phyloP scores from a whole-genome alignment of 495 filamentous ascomycete genomes.

The Penicillium psychrofluorescens region DNA sequence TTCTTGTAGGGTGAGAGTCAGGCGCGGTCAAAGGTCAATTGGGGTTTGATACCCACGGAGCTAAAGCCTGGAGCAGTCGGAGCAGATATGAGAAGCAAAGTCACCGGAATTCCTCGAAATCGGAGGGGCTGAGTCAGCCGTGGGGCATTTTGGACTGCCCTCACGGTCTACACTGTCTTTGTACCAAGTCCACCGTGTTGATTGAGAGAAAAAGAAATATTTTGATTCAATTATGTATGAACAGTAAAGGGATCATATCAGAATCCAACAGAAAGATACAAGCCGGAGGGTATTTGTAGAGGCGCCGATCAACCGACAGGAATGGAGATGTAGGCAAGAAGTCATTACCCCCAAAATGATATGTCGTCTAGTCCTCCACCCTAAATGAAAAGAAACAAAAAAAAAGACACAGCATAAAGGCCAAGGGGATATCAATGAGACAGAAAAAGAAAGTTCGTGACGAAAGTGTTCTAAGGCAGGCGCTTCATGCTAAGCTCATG shows the following conservation, averaged over 20 bases:
- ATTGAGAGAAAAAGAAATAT: too few relatives aligned
- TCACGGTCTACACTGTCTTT: too few relatives aligned
- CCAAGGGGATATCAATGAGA: slow-evolving; percentile 28
- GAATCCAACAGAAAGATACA: too few relatives aligned
- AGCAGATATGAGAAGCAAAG: too few relatives aligned
- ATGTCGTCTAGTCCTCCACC: background rate
- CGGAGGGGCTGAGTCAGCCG: background rate
- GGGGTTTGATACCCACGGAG: background rate
- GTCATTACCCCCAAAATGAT: too few relatives aligned
- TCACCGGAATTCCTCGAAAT: background rate
- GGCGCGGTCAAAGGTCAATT: background rate
- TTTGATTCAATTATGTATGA: too few relatives aligned
- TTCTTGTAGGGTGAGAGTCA: too few relatives aligned
- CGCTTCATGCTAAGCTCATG: slow-evolving; percentile 32
- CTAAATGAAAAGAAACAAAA: background rate
- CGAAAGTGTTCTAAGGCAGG: slow-evolving; percentile 15
- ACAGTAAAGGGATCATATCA: too few relatives aligned
- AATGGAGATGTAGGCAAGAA: too few relatives aligned
- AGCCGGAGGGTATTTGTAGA: too few relatives aligned
- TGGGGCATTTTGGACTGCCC: background rate
- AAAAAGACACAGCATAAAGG: slow-evolving; percentile 10
- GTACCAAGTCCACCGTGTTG: too few relatives aligned
- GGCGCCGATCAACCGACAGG: too few relatives aligned
- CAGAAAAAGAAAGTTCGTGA: slow-evolving; percentile 18
- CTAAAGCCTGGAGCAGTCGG: background rate